Percentiles rank a stretch among this genome's conserved stretches.
Evolutionary conservation across 78 protist genomes (phyloP).

Genomic region (Creolimax fragrantissima): DNA sequence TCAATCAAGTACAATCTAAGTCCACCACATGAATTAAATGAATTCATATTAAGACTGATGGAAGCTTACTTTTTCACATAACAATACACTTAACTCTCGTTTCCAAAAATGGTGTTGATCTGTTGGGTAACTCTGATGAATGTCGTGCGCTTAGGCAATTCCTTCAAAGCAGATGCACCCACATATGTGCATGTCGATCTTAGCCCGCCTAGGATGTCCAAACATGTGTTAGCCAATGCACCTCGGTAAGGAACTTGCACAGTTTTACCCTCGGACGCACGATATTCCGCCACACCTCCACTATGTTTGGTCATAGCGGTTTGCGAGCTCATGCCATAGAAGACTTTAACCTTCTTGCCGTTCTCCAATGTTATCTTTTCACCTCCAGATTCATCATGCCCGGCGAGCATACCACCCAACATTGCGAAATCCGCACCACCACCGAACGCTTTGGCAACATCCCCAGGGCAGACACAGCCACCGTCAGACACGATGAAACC

Average conservation of each 20-base stretch:
- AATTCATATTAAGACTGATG: too few relatives aligned
- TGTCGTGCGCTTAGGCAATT: slow-evolving; percentile 46
- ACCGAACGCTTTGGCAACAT: slow-evolving; percentile 57
- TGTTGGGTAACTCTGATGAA: slow-evolving; percentile 52
- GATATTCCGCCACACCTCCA: slow-evolving; percentile 54
- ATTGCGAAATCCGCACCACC: slow-evolving; percentile 58
- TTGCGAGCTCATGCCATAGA: slow-evolving; percentile 51
- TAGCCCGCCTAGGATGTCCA: slow-evolving; percentile 44
- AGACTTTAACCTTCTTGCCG: slow-evolving; percentile 21
- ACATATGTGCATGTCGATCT: slow-evolving; percentile 50
- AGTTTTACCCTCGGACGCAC: slow-evolving; percentile 54
- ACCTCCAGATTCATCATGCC: slow-evolving; percentile 43
- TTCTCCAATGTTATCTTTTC: background rate
- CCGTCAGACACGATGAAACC: slow-evolving; percentile 46
- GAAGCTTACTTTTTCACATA: too few relatives aligned
- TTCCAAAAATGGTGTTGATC: slow-evolving; percentile 28
- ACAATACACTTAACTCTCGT: background rate
- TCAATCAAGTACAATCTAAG: too few relatives aligned
- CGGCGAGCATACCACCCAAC: slow-evolving; percentile 57
- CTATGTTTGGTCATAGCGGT: slow-evolving; percentile 48
- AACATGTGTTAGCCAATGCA: slow-evolving; percentile 13
- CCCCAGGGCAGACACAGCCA: slow-evolving; percentile 55
- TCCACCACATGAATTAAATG: too few relatives aligned
- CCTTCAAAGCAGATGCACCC: slow-evolving; percentile 37
- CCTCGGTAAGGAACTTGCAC: slow-evolving; percentile 54